Base-by-base conservation (phyloP, 1,139 yeast species). In the Kodamaea ohmeri region DNA sequence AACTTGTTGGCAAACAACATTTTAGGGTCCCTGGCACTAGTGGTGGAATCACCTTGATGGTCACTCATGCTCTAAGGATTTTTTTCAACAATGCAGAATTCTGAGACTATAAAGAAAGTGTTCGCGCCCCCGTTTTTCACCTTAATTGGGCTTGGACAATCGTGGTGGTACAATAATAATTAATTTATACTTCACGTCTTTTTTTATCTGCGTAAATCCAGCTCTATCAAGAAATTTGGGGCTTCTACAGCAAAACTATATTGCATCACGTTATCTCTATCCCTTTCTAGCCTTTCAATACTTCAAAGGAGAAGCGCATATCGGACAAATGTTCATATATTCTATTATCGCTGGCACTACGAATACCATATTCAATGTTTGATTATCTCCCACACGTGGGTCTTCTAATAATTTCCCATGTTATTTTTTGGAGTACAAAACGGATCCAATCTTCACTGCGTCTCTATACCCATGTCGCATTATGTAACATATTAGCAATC, bases 1-100 rank as follows among this genome's bases (percentile, higher is more conserved):
- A 92, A 71, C 56, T 86, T 87, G 41, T 78, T 86, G 37, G 95
- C 95, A 57, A 90, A 92, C 46, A 90, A 66, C 97, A 92, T 89
- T 37, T 51, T 60, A 7, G 39, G 34, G 13, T 38, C 41, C 26
- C 41, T 35, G 26, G 11, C 26, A 21, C 6, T 31, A 7, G 24
- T 13, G 19, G 26, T 19, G 19, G 26, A 20, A 14, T 31, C 34
- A n/a, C 19, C 34, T 15, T 20, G 34, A 13, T 12, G 20, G 34
- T 31, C 34, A 7, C 18, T 20, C 34, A 31, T 31, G 6, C 8
- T 17, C 13, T 29, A 29, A 18, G 15, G 13, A 19, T 11, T 18
- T 18, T 11, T 18, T 18, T 20, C 3, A 11, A 13, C 6, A 11
- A 12, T 29, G 32, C 32, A 29, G 25, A 29, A 29, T n/a, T 17